Evolutionary conservation across 148 eudicot species (phyloP).

Genomic region (Rhododendron mucronatum): DNA sequence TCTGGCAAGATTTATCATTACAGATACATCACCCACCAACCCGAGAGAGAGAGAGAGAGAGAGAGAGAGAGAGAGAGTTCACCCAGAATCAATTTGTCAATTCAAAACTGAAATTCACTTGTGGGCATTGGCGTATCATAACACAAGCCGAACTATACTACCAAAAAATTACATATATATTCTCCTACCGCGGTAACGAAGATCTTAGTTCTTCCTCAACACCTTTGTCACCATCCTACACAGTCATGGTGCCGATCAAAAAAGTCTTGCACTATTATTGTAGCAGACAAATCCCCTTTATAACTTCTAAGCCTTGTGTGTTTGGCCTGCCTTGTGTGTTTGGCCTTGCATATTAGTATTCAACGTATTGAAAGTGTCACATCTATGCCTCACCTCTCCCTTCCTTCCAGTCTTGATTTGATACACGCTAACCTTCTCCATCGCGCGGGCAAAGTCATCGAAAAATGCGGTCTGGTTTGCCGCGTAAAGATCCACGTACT

Average conservation of each 20-base stretch:
- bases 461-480: slow-evolving; percentile 51
- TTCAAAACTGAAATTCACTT: background rate
- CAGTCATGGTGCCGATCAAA: background rate
- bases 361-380: slow-evolving; percentile 46
- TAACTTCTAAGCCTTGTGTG: background rate
- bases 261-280: background rate
- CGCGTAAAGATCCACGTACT: slow-evolving; percentile 57
- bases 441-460: slow-evolving; percentile 45
- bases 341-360: background rate
- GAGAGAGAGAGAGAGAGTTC: no score
- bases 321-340: background rate
- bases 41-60: no score
- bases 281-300: background rate
- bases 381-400: slow-evolving; percentile 58
- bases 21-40: no score
- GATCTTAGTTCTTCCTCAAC: background rate
- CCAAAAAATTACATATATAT: background rate
- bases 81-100: background rate
- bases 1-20: background rate
- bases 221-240: background rate
- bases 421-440: slow-evolving; percentile 46
- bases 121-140: background rate
- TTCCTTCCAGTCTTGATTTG: slow-evolving; percentile 40
- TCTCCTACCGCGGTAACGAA: background rate
- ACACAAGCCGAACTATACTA: background rate